A percentile compares a stretch with the other conserved stretches of the same genome.
Conservation (phyloP, 768 basidiomycete genomes). For the Chlorophyllum brunneum region DNA sequence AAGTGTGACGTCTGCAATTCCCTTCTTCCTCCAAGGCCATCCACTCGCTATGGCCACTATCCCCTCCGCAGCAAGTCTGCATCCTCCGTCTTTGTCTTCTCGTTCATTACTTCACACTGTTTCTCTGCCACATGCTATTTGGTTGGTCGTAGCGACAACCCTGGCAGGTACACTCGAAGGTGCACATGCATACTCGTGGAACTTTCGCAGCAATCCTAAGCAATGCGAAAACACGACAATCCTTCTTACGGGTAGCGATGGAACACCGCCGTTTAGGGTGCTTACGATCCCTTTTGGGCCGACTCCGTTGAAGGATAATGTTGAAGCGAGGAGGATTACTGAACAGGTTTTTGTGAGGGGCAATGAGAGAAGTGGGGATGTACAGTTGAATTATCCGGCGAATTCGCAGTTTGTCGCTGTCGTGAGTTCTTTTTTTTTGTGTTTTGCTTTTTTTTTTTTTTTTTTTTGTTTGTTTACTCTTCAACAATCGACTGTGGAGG, state of each 20-base stretch:
- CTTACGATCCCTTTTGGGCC: slow-evolving; percentile 68
- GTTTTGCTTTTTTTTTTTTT: background rate
- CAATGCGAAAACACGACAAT: slow-evolving; percentile 69
- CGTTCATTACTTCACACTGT: background rate
- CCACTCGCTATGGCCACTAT: background rate
- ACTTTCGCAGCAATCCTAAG: slow-evolving; percentile 42
- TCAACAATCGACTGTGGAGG: background rate
- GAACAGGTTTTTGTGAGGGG: slow-evolving; percentile 46
- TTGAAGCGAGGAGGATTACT: slow-evolving; percentile 61
- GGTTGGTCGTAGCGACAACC: background rate
- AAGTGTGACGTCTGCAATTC: slow-evolving; percentile 6
- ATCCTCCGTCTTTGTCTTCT: background rate
- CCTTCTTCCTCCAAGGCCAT: background rate
- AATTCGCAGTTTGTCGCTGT: slow-evolving; percentile 75
- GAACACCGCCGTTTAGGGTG: slow-evolving; percentile 62
- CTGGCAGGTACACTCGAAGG: slow-evolving; percentile 24
- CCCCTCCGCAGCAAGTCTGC: background rate
- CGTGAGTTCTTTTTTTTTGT: slow-evolving; percentile 40
- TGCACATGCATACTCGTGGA: slow-evolving; percentile 41
- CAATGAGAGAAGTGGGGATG: slow-evolving; percentile 35
- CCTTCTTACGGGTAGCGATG: slow-evolving; percentile 49
- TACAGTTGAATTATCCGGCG: slow-evolving; percentile 60
- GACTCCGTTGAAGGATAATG: slow-evolving; percentile 52
- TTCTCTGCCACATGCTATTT: slow-evolving; percentile 3
- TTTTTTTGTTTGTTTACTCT: background rate